phyloP scores from a whole-genome alignment of 768 basidiomycete genomes.

The Termitomyces sp. region DNA sequence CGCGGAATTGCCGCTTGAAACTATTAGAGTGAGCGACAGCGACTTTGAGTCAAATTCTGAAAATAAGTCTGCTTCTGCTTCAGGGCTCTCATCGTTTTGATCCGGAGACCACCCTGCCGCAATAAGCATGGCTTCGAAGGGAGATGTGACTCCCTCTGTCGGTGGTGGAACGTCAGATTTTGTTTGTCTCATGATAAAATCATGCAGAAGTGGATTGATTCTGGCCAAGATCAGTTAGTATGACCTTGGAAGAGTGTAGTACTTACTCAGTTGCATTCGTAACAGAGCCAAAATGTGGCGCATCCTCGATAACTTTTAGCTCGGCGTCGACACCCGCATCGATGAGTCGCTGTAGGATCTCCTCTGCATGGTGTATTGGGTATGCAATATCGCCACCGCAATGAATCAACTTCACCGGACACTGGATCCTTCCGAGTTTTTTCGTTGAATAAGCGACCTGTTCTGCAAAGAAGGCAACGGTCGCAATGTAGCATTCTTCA shows the following conservation, averaged over 20 bases:
- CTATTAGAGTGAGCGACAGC: background rate
- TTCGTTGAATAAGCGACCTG: conserved; percentile 16
- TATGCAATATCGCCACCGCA: conserved; percentile 31
- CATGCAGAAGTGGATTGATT: conserved; percentile 22
- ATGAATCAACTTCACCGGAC: conserved; percentile 27
- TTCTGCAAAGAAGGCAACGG: conserved; percentile 27
- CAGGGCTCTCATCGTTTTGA: conserved; percentile 13
- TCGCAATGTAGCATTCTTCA: conserved; percentile 23
- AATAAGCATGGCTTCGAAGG: conserved; percentile 21
- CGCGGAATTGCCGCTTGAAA: background rate
- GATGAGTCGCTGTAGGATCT: conserved; percentile 18
- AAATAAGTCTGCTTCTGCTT: conserved; percentile 16
- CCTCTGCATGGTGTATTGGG: conserved; percentile 19
- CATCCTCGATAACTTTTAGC: conserved; percentile 19
- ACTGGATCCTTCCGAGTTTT: conserved; percentile 19
- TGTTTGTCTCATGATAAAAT: conserved; percentile 22
- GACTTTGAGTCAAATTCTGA: background rate
- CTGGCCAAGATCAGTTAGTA: conserved; percentile 9
- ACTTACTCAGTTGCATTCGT: conserved; percentile 26
- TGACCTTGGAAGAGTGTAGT: background rate
- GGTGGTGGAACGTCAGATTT: conserved; percentile 17
- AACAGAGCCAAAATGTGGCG: conserved; percentile 31
- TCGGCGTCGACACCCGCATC: conserved; percentile 23
- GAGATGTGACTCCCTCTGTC: conserved; percentile 18
- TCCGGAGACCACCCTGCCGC: conserved; percentile 18